Conservation (phyloP, 441 rosid species). For the Gossypium davidsonii region DNA sequence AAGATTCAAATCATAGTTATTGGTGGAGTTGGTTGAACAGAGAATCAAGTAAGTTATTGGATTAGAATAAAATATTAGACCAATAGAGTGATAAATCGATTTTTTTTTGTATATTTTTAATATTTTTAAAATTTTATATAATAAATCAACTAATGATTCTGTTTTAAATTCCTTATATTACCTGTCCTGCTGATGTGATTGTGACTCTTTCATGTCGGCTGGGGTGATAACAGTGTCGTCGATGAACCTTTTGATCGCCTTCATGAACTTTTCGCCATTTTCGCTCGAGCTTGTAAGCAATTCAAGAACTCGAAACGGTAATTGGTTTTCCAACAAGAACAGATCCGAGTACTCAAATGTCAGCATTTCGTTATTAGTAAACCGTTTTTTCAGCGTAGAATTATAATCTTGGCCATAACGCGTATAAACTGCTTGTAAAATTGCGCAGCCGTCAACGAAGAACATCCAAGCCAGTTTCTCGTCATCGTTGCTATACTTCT, state of each 20-base stretch:
- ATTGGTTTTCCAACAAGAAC: slow-evolving; percentile 19
- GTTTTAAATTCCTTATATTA: too few relatives aligned
- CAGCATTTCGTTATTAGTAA: background rate
- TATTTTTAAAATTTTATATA: too few relatives aligned
- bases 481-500: background rate
- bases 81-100: too few relatives aligned
- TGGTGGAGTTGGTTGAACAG: too few relatives aligned
- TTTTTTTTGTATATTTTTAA: too few relatives aligned
- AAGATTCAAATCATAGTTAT: too few relatives aligned
- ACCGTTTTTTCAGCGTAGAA: fast-evolving
- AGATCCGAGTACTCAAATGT: slow-evolving; percentile 10
- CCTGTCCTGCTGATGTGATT: background rate
- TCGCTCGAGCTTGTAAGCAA: background rate
- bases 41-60: too few relatives aligned
- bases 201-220: background rate
- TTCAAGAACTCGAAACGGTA: slow-evolving; percentile 13
- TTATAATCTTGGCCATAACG: background rate
- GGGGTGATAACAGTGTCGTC: background rate
- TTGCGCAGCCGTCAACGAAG: too few relatives aligned
- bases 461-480: too few relatives aligned
- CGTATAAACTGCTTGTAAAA: background rate
- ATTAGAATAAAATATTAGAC: too few relatives aligned
- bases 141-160: too few relatives aligned
- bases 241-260: background rate
- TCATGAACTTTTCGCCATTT: background rate